These are phyloP conservation scores for Pestalotiopsis fici DNA, from an alignment of 2,329 filamentous ascomycete genomes.

Conservation along the genomic window DNA sequence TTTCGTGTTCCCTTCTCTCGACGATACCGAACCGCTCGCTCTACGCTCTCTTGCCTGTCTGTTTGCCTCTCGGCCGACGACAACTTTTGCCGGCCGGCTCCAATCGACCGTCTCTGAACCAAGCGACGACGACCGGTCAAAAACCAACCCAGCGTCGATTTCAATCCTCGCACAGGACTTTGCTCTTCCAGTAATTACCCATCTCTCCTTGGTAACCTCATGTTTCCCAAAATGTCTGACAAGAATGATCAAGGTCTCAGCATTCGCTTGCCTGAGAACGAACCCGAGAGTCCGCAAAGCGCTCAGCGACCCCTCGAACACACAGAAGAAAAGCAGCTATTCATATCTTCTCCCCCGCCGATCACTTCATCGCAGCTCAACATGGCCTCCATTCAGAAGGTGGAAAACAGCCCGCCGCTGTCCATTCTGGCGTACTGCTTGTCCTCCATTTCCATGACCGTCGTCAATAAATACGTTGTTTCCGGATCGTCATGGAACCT, in stretches of 20 bases:
- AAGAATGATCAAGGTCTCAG: constrained; percentile 86
- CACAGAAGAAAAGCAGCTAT: constrained; percentile 53
- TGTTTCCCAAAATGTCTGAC: constrained; percentile 68
- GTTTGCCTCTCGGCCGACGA: neutral
- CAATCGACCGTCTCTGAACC: neutral
- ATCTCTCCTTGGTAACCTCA: neutral
- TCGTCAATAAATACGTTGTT: constrained; percentile 99
- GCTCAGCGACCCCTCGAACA: constrained; percentile 38
- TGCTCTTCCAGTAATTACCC: neutral
- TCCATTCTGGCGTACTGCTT: constrained; percentile 90
- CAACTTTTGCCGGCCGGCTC: no score
- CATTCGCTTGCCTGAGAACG: constrained; percentile 65
- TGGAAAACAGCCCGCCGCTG: constrained; percentile 75
- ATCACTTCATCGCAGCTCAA: constrained; percentile 38
- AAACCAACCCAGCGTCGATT: neutral
- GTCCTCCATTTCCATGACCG: constrained; percentile 98
- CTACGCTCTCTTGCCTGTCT: neutral
- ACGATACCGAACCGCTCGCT: neutral
- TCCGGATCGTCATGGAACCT: constrained; percentile 91
- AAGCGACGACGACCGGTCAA: neutral
- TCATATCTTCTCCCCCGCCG: constrained; percentile 37
- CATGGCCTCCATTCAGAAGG: constrained; percentile 40
- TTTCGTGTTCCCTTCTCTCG: neutral
- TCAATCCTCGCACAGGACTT: neutral
- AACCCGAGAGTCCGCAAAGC: constrained; percentile 39